These are phyloP conservation scores for Microsporum canis DNA, from an alignment of 2,329 filamentous ascomycete genomes.

Conservation along the genomic window DNA sequence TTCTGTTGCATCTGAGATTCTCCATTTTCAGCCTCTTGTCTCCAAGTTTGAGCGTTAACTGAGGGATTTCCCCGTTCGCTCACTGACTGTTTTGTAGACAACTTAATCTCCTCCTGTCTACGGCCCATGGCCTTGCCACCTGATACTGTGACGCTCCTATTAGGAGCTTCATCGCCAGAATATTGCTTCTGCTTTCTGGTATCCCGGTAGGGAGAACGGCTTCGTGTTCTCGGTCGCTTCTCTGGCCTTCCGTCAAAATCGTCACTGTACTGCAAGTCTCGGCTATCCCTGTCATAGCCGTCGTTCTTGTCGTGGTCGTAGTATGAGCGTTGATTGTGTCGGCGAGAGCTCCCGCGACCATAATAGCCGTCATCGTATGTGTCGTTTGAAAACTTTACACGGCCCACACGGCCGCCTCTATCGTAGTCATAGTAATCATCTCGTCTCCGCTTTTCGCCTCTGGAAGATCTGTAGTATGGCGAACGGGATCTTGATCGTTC, in stretches of 20 bases:
- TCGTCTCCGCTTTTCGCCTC: conserved; percentile 33
- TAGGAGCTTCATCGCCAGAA: conserved; percentile 26
- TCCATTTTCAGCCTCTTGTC: conserved; percentile 57
- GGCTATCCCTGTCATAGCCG: conserved; percentile 21
- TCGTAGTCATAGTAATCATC: conserved; percentile 28
- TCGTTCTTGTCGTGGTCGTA: conserved; percentile 43
- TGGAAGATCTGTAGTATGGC: conserved; percentile 28
- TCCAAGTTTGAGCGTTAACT: conserved; percentile 48
- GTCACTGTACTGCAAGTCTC: conserved; percentile 39
- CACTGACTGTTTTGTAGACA: conserved; percentile 48
- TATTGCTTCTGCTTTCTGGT: conserved; percentile 30
- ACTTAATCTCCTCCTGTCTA: conserved; percentile 31
- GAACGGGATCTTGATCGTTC: conserved; percentile 41
- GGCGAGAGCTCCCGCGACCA: conserved; percentile 33
- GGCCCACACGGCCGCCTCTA: conserved; percentile 23
- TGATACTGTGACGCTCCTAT: conserved; percentile 15
- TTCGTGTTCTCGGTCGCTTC: conserved; percentile 48
- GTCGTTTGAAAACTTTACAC: conserved; percentile 23
- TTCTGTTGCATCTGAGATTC: conserved; percentile 47
- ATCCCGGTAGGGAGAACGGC: conserved; percentile 36
- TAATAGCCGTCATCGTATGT: conserved; percentile 30
- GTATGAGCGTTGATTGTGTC: conserved; percentile 31
- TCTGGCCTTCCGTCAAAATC: conserved; percentile 40
- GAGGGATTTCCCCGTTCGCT: conserved; percentile 52
- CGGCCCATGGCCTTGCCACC: conserved; percentile 1